phyloP scores from a whole-genome alignment of 1,139 yeast species.

The Candida smagusa region DNA sequence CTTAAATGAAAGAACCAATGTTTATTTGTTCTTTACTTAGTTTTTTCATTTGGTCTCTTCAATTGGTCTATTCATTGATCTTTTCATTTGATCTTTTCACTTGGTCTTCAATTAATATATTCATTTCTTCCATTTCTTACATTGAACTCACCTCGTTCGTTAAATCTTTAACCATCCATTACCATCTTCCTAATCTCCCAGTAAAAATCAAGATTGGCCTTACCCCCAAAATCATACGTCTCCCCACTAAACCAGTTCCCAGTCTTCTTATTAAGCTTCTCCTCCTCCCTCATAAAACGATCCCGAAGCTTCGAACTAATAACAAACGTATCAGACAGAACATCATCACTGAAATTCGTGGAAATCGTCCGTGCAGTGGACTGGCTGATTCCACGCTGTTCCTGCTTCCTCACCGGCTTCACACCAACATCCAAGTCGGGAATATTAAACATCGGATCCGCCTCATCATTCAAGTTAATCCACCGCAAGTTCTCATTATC shows the following conservation, averaged over 20 bases:
- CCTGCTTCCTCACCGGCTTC: slow-evolving; percentile 1
- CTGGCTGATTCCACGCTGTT: slow-evolving; percentile 17
- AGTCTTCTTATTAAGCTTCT: slow-evolving; percentile 45
- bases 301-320: slow-evolving; percentile 39
- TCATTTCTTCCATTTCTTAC: no score
- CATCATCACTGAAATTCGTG: slow-evolving; percentile 15
- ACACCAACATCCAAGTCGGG: slow-evolving; percentile 31
- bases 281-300: slow-evolving; percentile 49
- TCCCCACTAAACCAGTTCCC: slow-evolving; percentile 53
- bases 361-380: slow-evolving; percentile 40
- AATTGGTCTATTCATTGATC: no score
- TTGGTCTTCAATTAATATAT: no score
- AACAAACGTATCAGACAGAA: slow-evolving; percentile 33
- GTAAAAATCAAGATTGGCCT: slow-evolving; percentile 36
- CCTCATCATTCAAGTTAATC: slow-evolving; percentile 34
- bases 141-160: no score
- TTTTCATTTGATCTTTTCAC: no score
- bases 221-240: slow-evolving; percentile 19
- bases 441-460: slow-evolving; percentile 52
- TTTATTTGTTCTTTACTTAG: no score
- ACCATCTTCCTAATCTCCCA: slow-evolving; percentile 59
- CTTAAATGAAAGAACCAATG: no score
- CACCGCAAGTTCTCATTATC: slow-evolving; percentile 59
- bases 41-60: no score
- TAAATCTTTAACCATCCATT: slow-evolving; percentile 26